phyloP scores from a whole-genome alignment of 768 basidiomycete species.

The Phlegmacium glaucopus region DNA sequence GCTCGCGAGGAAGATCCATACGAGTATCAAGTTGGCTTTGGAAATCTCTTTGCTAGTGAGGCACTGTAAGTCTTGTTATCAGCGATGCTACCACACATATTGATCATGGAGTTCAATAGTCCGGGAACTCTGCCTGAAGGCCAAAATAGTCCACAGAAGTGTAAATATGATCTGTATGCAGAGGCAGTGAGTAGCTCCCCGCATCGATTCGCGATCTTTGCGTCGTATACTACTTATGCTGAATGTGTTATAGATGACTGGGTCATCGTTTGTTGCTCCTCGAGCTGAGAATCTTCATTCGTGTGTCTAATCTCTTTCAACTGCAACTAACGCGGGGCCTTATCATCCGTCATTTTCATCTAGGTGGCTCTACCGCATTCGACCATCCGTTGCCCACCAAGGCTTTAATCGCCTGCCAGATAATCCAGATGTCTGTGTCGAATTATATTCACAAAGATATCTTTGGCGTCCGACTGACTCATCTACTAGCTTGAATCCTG shows the following conservation, averaged over 20 bases:
- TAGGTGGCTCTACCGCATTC: slow-evolving; percentile 66
- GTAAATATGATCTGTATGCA: slow-evolving; percentile 60
- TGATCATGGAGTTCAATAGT: slow-evolving; percentile 22
- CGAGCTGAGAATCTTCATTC: slow-evolving; percentile 48
- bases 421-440: slow-evolving; percentile 53
- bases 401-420: slow-evolving; percentile 53
- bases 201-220: no score
- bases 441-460: neutral
- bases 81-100: neutral
- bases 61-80: slow-evolving; percentile 40
- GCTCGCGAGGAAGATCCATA: slow-evolving; percentile 49
- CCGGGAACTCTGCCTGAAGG: slow-evolving; percentile 54
- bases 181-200: slow-evolving; percentile 42
- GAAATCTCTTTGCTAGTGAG: slow-evolving; percentile 53
- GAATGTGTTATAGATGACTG: slow-evolving; percentile 45
- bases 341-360: neutral
- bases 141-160: slow-evolving; percentile 62
- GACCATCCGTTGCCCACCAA: slow-evolving; percentile 64
- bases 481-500: slow-evolving; percentile 52
- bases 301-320: slow-evolving; percentile 29
- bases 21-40: slow-evolving; percentile 55
- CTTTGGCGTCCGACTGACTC: no score
- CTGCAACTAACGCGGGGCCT: neutral
- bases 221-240: neutral
- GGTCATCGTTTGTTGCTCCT: slow-evolving; percentile 57